These are phyloP conservation scores for Talaromyces sp. DNA, from an alignment of 2,329 filamentous ascomycete species.

Conservation along the genomic window DNA sequence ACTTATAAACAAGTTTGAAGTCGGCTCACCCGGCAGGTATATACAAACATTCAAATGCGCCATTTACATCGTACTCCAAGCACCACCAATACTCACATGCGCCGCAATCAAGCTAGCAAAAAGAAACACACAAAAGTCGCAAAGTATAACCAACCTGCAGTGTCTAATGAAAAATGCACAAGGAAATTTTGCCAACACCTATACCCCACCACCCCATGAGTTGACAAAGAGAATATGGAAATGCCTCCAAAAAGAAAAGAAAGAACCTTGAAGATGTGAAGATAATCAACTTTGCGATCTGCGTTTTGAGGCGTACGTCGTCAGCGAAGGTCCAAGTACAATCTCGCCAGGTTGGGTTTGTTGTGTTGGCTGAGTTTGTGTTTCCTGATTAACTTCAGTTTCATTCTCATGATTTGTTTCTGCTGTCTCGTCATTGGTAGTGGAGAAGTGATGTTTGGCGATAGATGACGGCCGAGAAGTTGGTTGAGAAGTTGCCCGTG, in stretches of 20 bases:
- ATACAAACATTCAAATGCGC: not conserved
- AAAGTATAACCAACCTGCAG: not conserved
- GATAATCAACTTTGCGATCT: not conserved
- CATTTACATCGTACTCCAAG: not conserved
- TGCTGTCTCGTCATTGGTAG: not conserved
- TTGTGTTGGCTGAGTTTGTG: not conserved
- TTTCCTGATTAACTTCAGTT: not conserved
- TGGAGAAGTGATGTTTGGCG: not conserved
- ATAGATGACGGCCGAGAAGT: not conserved
- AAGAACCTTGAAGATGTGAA: not conserved
- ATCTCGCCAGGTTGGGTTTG: not conserved
- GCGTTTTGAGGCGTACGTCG: not conserved
- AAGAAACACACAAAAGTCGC: not conserved
- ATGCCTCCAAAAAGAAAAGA: not conserved
- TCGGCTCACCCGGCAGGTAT: not conserved
- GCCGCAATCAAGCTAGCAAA: not conserved
- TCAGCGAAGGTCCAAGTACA: not conserved
- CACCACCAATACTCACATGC: not conserved
- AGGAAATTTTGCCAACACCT: not conserved
- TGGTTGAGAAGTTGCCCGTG: not conserved
- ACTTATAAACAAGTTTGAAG: not conserved
- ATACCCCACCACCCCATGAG: no score
- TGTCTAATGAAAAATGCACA: not conserved
- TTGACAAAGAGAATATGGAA: no score
- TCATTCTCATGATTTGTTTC: not conserved